Percentiles rank a stretch among this genome's conserved stretches.
Conservation (phyloP, 2,329 filamentous ascomycete genomes). For the Fusarium citri region DNA sequence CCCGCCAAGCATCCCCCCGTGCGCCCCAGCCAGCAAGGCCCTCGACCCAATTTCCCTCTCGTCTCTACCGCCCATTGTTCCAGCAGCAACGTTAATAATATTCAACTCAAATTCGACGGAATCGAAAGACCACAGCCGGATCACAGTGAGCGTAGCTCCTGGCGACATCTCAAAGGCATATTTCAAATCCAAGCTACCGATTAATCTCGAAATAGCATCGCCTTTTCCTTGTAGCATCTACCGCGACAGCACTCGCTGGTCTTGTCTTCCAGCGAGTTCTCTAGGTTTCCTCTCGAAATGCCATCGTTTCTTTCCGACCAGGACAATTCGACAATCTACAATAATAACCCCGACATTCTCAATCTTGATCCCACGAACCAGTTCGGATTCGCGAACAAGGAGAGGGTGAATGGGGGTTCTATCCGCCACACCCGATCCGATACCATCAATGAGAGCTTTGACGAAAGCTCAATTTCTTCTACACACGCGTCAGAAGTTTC, state of each 20-base stretch:
- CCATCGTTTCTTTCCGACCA: conserved; percentile 66
- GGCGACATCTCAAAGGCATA: conserved; percentile 25
- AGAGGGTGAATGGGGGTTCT: conserved; percentile 52
- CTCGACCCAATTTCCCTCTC: conserved; percentile 46
- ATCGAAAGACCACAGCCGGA: conserved; percentile 12
- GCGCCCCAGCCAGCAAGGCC: conserved; percentile 43
- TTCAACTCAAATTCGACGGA: conserved; percentile 33
- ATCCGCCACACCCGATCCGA: conserved; percentile 58
- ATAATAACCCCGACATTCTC: conserved; percentile 57
- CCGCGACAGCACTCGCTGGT: conserved; percentile 41
- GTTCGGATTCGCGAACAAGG: conserved; percentile 52
- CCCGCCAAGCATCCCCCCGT: conserved; percentile 46
- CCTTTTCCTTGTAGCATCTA: conserved; percentile 43
- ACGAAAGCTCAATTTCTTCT: conserved; percentile 66
- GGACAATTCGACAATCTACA: conserved; percentile 57
- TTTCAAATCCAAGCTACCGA: conserved; percentile 24
- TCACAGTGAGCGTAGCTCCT: conserved; percentile 14
- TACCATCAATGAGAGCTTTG: conserved; percentile 64
- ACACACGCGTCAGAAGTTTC: conserved; percentile 65
- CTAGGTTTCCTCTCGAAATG: conserved; percentile 57
- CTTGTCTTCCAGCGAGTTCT: conserved; percentile 38
- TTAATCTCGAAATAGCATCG: conserved; percentile 39
- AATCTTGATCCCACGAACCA: conserved; percentile 57
- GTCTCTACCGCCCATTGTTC: conserved; percentile 36
- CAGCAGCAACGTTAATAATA: conserved; percentile 28